Conservation (phyloP, 2,329 filamentous ascomycete species). For the Colletotrichum echinochloae region DNA sequence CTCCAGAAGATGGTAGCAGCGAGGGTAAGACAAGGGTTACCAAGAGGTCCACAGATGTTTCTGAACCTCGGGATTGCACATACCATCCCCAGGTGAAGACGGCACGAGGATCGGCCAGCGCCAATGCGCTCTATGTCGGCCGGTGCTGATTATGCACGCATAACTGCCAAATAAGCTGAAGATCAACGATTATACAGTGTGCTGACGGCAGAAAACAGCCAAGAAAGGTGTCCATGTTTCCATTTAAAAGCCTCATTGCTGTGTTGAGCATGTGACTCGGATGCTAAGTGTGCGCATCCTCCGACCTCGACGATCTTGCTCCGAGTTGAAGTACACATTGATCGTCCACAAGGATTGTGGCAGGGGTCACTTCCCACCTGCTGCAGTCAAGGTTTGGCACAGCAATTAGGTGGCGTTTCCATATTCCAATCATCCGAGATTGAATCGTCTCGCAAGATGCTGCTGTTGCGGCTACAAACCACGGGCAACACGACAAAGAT, state of each 20-base stretch:
- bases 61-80: background rate
- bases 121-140: background rate
- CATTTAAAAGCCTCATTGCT: too few relatives aligned
- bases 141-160: background rate
- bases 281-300: background rate
- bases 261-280: background rate
- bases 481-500: background rate
- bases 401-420: background rate
- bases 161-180: slow-evolving; percentile 5
- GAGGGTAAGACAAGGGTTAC: background rate
- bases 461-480: slow-evolving; percentile 4
- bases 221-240: too few relatives aligned
- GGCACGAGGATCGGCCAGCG: background rate
- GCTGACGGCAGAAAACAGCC: too few relatives aligned
- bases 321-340: background rate
- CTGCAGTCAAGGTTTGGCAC: background rate
- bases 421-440: background rate
- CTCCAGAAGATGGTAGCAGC: background rate
- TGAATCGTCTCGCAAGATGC: background rate
- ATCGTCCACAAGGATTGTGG: background rate
- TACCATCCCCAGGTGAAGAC: background rate
- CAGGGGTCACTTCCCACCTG: too few relatives aligned
- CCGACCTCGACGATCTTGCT: background rate
- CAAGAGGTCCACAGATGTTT: background rate
- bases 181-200: too few relatives aligned